Evolutionary conservation across 2,329 filamentous ascomycete species (phyloP), one percentile per base, ranked within the genome.

Genomic region (Claviceps sp.): DNA sequence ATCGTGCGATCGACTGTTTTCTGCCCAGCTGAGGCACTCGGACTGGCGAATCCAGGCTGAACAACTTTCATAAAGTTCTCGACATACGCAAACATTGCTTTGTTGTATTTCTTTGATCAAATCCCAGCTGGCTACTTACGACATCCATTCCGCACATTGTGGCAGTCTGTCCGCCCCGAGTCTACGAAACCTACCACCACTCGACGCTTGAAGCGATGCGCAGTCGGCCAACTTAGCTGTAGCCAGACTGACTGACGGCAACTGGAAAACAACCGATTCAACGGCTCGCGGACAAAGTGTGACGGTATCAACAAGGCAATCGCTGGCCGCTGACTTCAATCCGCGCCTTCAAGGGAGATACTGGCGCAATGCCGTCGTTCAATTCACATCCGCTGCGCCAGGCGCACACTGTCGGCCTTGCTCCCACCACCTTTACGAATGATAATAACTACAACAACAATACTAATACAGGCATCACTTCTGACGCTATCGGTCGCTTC

Each of bases 331-430:
- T 22, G 30, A 43, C 19, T 40, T 17, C 30, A 8, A 43, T 39
- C 22, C 38, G 52, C 55, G 54, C 56, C 54, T 52, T 51, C 49
- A 52, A 34, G 56, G 57, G 48, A 57, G 53, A 58, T 54, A 56
- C 59, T 59, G 59, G 62, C 60, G 60, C 49, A 47, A 82, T 79
- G 73, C 78, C 78, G 67, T 78, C 78, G 67, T 73, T 75, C 70
- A 75, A 76, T 54, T 71, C 73, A 57, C 77, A 79, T 63, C 74
- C 77, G 51, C 73, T 82, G 54, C 74, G 77, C 58, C 78, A 81
- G 64, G 73, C 76, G 57, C 73, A 74, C 55, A 75, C 73, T 51
- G 62, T 69, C 60, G 76, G 80, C 62, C 51, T 55, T 40, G 34
- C 42, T 50, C 26, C 51, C 41, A 8, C 48, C 45, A 51, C 39